Conservation (phyloP, 305 asterid genomes). For the Petunia hybrid region DNA sequence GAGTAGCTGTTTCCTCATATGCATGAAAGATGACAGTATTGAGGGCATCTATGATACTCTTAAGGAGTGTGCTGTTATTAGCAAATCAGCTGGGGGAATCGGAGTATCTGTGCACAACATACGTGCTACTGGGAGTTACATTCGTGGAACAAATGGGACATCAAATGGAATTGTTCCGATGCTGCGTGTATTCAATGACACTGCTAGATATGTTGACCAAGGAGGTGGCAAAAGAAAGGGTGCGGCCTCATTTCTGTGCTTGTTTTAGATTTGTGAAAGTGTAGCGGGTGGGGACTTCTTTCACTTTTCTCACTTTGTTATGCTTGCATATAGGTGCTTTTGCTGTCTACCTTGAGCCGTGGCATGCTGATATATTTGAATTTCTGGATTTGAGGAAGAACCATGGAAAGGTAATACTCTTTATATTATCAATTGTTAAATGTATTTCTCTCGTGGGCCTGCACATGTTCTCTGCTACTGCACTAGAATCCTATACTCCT, state of each 20-base stretch:
- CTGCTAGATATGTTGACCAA: constrained; percentile 96
- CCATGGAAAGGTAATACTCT: constrained; percentile 79
- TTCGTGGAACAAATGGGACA: constrained; percentile 95
- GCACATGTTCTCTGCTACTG: constrained; percentile 6
- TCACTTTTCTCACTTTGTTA: constrained; percentile 23
- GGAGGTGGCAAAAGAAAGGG: constrained; percentile 99
- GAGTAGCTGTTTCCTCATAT: constrained; percentile 94
- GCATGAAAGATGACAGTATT: constrained; percentile 98
- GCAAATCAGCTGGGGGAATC: constrained; percentile 99
- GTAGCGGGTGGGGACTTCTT: not conserved
- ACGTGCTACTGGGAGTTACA: constrained; percentile 95
- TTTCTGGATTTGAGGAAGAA: constrained; percentile 90
- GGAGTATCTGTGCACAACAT: constrained; percentile 93
- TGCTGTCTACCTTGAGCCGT: constrained; percentile 96
- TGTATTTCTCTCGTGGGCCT: not conserved
- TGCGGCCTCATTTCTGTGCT: constrained; percentile 30
- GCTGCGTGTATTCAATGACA: constrained; percentile 95
- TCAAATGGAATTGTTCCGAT: constrained; percentile 98
- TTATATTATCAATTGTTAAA: not conserved
- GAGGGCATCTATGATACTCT: constrained; percentile 97
- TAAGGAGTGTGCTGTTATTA: constrained; percentile 96
- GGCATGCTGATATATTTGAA: constrained; percentile 96
- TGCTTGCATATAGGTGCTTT: constrained; percentile 79
- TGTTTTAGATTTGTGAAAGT: not conserved
- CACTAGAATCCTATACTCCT: not conserved